Evolutionary conservation across 495 filamentous ascomycete genomes (phyloP).

Genomic region (Letharia columbiana): DNA sequence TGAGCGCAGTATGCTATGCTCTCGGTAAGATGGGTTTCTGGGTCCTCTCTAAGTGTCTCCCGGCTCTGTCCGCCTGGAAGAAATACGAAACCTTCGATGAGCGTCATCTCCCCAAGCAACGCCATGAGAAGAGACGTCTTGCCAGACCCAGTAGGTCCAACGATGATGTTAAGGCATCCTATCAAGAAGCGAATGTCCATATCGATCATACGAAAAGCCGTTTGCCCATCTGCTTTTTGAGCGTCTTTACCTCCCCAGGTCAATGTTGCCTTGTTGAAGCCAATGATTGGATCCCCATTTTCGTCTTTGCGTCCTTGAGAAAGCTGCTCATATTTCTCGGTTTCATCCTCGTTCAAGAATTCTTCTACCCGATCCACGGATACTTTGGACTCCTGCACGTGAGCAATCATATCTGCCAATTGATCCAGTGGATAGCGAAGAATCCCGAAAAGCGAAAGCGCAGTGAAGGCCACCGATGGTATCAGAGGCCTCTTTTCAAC

Average conservation of each 20-base stretch:
- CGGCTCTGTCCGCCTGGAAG: slow-evolving; percentile 76
- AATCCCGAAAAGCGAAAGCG: slow-evolving; percentile 92
- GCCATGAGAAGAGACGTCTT: slow-evolving; percentile 97
- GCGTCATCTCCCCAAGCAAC: slow-evolving; percentile 91
- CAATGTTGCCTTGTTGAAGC: slow-evolving; percentile 74
- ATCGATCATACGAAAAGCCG: slow-evolving; percentile 75
- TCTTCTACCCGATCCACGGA: slow-evolving; percentile 95
- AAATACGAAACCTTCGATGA: slow-evolving; percentile 69
- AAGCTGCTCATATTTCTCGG: slow-evolving; percentile 90
- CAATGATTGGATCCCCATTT: slow-evolving; percentile 57
- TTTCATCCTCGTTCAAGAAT: slow-evolving; percentile 90
- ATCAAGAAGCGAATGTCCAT: slow-evolving; percentile 68
- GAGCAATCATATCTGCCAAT: slow-evolving; percentile 96
- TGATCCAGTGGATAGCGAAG: slow-evolving; percentile 92
- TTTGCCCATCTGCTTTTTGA: slow-evolving; percentile 47
- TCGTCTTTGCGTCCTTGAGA: slow-evolving; percentile 51
- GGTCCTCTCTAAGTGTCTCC: slow-evolving; percentile 71
- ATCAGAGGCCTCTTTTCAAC: slow-evolving; percentile 83
- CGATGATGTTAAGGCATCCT: slow-evolving; percentile 79
- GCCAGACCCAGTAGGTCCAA: slow-evolving; percentile 86
- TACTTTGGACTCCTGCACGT: slow-evolving; percentile 95
- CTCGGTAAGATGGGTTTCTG: slow-evolving; percentile 79
- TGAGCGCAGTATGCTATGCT: slow-evolving; percentile 96
- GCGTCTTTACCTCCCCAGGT: slow-evolving; percentile 74
- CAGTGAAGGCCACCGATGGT: slow-evolving; percentile 92